phyloP scores from a whole-genome alignment of 495 filamentous ascomycete species.

The Aspergillus diversus region DNA sequence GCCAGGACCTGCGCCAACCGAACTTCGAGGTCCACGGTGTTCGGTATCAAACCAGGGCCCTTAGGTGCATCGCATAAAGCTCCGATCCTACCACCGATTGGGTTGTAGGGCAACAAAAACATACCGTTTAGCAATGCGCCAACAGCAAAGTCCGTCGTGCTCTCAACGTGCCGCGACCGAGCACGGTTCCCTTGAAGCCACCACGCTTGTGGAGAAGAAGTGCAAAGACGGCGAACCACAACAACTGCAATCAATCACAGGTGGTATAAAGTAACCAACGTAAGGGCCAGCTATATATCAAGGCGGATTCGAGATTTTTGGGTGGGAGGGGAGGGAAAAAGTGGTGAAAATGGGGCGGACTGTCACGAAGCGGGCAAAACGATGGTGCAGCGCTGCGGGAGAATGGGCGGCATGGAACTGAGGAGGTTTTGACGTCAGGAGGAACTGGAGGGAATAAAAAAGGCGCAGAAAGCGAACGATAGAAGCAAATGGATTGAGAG shows the following conservation, averaged over 20 bases:
- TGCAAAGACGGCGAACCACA: constrained; percentile 1
- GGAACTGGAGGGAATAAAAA: constrained; percentile 5
- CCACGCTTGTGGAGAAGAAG: constrained; percentile 27
- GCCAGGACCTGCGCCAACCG: constrained; percentile 31
- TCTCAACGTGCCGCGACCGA: constrained; percentile 45
- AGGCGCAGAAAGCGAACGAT: constrained; percentile 13
- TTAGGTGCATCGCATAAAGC: constrained; percentile 2
- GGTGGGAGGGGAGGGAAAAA: constrained; percentile 23
- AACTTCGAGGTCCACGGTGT: constrained; percentile 14
- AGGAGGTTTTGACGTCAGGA: constrained; percentile 18
- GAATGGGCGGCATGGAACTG: constrained; percentile 38
- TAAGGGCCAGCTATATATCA: constrained; percentile 3
- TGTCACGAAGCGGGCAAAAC: constrained; percentile 44
- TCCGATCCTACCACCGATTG: constrained; percentile 8
- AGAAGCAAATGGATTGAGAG: constrained; percentile 7
- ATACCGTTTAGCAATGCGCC: constrained; percentile 53
- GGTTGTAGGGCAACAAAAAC: constrained; percentile 35
- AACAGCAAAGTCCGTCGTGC: constrained; percentile 37
- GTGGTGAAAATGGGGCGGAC: constrained; percentile 32
- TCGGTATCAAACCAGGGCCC: neutral
- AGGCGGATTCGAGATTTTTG: constrained; percentile 28
- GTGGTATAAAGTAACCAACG: constrained; percentile 1
- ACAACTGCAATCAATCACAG: neutral
- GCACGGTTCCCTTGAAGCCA: constrained; percentile 36
- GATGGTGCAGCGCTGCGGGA: constrained; percentile 39